Evolutionary conservation across 208 protist species (phyloP).

Genomic region (Leishmania mexicana): DNA sequence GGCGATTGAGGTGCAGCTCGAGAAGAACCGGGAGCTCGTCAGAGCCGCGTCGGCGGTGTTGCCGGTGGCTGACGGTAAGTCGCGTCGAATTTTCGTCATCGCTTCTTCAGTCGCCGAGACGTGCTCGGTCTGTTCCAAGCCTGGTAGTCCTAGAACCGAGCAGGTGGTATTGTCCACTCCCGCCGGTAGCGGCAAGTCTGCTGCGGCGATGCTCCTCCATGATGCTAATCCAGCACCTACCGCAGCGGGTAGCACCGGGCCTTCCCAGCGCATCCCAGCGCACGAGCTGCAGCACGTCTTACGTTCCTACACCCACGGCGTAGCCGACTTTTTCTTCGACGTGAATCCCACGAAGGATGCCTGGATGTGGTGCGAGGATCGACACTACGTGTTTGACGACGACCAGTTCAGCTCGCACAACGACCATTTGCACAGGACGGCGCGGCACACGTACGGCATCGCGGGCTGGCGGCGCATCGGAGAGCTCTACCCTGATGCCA

Average conservation of each 20-base stretch:
- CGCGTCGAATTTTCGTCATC: neutral
- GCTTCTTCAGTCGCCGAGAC: neutral
- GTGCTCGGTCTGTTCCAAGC: neutral
- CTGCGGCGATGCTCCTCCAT: constrained; percentile 4
- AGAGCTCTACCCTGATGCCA: constrained; percentile 60
- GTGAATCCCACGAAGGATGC: constrained; percentile 55
- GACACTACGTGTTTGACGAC: constrained; percentile 70
- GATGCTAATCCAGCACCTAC: neutral
- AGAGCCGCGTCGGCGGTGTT: neutral
- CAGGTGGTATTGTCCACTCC: neutral
- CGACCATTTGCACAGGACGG: constrained; percentile 37
- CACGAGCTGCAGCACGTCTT: constrained; percentile 48
- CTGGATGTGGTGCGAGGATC: constrained; percentile 42
- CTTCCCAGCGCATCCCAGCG: constrained; percentile 31
- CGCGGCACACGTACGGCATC: constrained; percentile 51
- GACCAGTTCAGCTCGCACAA: constrained; percentile 69
- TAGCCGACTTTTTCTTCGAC: constrained; percentile 72
- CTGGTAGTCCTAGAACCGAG: neutral
- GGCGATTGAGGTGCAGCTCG: constrained; percentile 58
- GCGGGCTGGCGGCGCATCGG: constrained; percentile 60
- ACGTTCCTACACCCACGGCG: constrained; percentile 26
- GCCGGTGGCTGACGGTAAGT: neutral
- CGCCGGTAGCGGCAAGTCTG: constrained; percentile 12
- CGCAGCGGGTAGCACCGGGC: neutral
- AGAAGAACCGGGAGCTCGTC: constrained; percentile 42